Percentiles rank a stretch among this genome's conserved stretches.
These are phyloP conservation scores for Agrostemma githago DNA, from an alignment of 148 eudicot genomes.

Conservation along the genomic window DNA sequence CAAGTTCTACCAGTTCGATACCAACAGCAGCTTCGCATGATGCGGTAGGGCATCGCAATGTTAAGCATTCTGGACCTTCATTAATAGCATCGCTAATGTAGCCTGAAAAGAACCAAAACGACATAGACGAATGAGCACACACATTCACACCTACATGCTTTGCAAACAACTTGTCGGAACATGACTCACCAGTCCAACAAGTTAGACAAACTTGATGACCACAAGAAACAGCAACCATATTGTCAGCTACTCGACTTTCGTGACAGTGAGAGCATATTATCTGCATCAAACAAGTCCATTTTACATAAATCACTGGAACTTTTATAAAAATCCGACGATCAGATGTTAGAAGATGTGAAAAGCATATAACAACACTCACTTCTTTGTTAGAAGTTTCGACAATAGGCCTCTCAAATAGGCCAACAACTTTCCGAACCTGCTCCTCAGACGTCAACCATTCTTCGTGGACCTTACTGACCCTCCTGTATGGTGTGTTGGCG, in stretches of 20 bases:
- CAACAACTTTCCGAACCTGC: slow-evolving; percentile 24
- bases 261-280: slow-evolving; percentile 43
- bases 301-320: not conserved
- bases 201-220: slow-evolving; percentile 43
- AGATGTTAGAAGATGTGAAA: not conserved
- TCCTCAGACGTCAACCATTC: slow-evolving; percentile 32
- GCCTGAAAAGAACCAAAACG: slow-evolving; percentile 26
- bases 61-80: slow-evolving; percentile 63
- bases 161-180: not conserved
- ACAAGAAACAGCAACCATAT: slow-evolving; percentile 33
- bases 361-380: slow-evolving; percentile 25
- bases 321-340: not conserved
- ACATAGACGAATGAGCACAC: not conserved
- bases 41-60: slow-evolving; percentile 57
- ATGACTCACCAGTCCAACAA: slow-evolving; percentile 46
- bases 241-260: slow-evolving; percentile 19
- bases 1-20: slow-evolving; percentile 39
- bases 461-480: slow-evolving; percentile 16
- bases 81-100: slow-evolving; percentile 52
- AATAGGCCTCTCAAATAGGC: slow-evolving; percentile 23
- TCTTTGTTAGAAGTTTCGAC: slow-evolving; percentile 16
- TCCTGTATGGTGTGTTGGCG: not conserved
- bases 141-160: not conserved
- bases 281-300: slow-evolving; percentile 21
- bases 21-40: slow-evolving; percentile 64